Evolutionary conservation across 345 rosid species (phyloP), one percentile per base, ranked within the genome.

Genomic region (Eucalyptus brandiana): DNA sequence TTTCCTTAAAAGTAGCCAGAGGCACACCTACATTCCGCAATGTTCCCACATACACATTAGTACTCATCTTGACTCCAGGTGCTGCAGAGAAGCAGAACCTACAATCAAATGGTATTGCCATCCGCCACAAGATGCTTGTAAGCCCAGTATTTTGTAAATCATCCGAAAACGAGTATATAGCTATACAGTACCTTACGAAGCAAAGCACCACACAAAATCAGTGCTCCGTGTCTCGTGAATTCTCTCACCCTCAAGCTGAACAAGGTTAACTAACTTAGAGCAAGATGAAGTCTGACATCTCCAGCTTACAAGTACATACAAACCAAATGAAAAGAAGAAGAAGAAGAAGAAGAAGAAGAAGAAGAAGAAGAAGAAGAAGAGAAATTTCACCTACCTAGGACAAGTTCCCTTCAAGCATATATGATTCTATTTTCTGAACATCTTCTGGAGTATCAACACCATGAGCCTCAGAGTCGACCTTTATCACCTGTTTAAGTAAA

Each of bases 391-490:
- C 8, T 28, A 60, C 69, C 88, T 95, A 95, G 50, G 95, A 92
- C 49, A 97, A 48, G 93, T 96, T 96, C 83, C 92, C 91, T 89
- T 96, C 97, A 6, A 93, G 97, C 98, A 96, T 96, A 53, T 94
- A 92, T 80, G 95, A 92, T 93, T 98, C 99, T 12, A 97, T 94
- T 93, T 97, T 97, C 86, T 92, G 96, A 47, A 96, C 95, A 87
- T 97, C 99, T 87, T 97, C 98, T 2, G 96, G 97, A 83, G 91
- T 87, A 90, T 97, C 99, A 67, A 97, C 96, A 28, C 99, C 99
- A 65, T 97, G 99, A 86, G 98, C 99, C 87, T 97, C 98, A 45
- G 96, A 97, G n/a, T 97, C 95, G 40, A 97, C 98, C 93, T 96
- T 97, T 87, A 98, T 98, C 76, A 98, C 98, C 98, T 98, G 94